Evolutionary conservation across 78 protist species (phyloP).

Genomic region (Protostelium mycophagum): DNA sequence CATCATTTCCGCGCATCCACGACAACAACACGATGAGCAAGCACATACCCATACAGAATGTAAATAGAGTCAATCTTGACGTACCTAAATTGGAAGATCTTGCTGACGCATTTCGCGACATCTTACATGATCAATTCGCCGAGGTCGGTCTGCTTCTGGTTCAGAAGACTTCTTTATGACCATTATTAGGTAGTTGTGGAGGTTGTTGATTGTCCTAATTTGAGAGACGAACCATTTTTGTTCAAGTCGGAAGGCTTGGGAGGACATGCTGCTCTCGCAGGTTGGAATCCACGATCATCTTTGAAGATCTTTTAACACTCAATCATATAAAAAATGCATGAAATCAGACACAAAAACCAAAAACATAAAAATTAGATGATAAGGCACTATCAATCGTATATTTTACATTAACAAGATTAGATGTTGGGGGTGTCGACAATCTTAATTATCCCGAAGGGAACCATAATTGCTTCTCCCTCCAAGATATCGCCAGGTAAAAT

Average conservation of each 20-base stretch:
- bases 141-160: too few relatives aligned
- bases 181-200: neutral
- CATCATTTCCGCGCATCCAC: too few relatives aligned
- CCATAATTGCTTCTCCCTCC: neutral
- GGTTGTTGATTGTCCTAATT: neutral
- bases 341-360: neutral
- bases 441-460: neutral
- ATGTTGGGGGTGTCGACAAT: slow-evolving; percentile 15
- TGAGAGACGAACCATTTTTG: neutral
- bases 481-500: neutral
- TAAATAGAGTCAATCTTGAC: neutral
- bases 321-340: too few relatives aligned
- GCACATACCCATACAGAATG: too few relatives aligned
- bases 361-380: too few relatives aligned
- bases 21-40: too few relatives aligned
- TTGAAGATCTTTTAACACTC: too few relatives aligned
- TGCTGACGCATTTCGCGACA: neutral
- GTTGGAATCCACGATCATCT: too few relatives aligned
- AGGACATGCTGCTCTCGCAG: neutral
- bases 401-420: neutral
- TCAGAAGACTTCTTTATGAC: too few relatives aligned
- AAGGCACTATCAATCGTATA: too few relatives aligned
- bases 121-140: neutral
- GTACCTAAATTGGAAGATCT: neutral
- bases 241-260: neutral